Evolutionary conservation across 441 rosid species (phyloP), one percentile per base, ranked within the genome.

Genomic region (Eutrema salsugineum): DNA sequence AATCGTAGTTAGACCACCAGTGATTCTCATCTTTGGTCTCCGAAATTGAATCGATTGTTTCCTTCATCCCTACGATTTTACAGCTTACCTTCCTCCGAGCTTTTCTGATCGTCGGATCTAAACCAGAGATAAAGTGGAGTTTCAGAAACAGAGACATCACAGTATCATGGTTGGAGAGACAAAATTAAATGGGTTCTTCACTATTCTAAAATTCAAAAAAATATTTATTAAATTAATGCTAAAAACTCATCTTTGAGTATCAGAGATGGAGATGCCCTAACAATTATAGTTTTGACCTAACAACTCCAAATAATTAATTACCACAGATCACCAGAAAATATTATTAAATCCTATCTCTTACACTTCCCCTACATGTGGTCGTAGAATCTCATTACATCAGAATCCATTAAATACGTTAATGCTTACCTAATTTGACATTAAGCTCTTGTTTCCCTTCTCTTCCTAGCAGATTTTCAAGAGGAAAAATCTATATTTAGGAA

Each of bases 71-170:
- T 12, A 88, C 97, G 75, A 93, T 86, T 81, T 75, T 63, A 53
- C 84, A 90, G 81, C 94, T 93, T 55, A 85, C 91, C 39, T 87
- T 93, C 75, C 94, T 88, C 84, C 97, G 79, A 17, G 91, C 91
- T 59, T 87, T 96, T 79, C 96, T 85, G 76, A 93, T 78, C 48
- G 88, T 15, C 36, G 79, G 87, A 75, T 91, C 80, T 11, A 83
- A 14, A 46, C 97, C 96, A 0, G 93, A 95, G 0, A 93, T 94
- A 0, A 94, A 82, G 55, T 93, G 97, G 28, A 93, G 88, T 78
- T 77, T 82, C 58, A 93, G 84, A 39, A 93, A 84, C 76, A 91
- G 79, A 48, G 83, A 35, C 97, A 93, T 93, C 78, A 91, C 59
- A 7, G 83, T 76, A 81, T 93, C 98, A n/a, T n/a, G n/a, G n/a